Evolutionary conservation across 176 grass and related monocot species (phyloP).

Genomic region (Carex cristatella): DNA sequence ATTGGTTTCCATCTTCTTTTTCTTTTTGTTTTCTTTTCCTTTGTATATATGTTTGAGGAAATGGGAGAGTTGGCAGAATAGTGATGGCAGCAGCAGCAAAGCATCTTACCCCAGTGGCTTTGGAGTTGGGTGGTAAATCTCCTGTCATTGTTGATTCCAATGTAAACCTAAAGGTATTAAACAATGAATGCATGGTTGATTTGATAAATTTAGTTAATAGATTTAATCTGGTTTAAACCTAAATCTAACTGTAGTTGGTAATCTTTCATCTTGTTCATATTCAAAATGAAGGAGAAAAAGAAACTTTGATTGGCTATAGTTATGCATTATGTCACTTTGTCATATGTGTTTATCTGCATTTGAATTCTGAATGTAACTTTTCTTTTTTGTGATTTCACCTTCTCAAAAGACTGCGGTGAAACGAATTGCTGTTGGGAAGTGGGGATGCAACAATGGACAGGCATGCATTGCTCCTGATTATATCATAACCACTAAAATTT

Average conservation of each 20-base stretch:
- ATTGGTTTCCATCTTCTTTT: background rate
- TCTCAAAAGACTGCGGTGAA: slow-evolving; percentile 41
- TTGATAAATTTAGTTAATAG: background rate
- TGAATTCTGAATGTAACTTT: background rate
- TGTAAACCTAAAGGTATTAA: slow-evolving; percentile 7
- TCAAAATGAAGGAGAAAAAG: background rate
- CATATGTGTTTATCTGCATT: background rate
- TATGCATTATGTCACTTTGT: background rate
- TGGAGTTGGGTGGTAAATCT: slow-evolving; percentile 84
- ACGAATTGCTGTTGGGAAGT: slow-evolving; percentile 58
- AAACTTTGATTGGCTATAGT: background rate
- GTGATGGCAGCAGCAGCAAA: slow-evolving; percentile 77
- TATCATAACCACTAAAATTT: slow-evolving; percentile 64
- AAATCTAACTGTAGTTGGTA: background rate
- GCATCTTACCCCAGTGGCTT: slow-evolving; percentile 64
- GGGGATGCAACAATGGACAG: slow-evolving; percentile 63
- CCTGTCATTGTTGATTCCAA: slow-evolving; percentile 68
- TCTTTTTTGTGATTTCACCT: background rate
- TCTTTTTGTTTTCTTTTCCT: background rate
- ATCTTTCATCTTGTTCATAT: background rate
- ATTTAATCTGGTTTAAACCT: background rate
- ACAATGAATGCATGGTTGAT: background rate
- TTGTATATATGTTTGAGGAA: slow-evolving; percentile 28
- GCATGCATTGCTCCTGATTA: slow-evolving; percentile 81
- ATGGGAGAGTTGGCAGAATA: slow-evolving; percentile 41